Percentiles rank a stretch among this genome's conserved stretches.
Conservation (phyloP, 2,329 filamentous ascomycete genomes). For the Fusarium mundagurra region DNA sequence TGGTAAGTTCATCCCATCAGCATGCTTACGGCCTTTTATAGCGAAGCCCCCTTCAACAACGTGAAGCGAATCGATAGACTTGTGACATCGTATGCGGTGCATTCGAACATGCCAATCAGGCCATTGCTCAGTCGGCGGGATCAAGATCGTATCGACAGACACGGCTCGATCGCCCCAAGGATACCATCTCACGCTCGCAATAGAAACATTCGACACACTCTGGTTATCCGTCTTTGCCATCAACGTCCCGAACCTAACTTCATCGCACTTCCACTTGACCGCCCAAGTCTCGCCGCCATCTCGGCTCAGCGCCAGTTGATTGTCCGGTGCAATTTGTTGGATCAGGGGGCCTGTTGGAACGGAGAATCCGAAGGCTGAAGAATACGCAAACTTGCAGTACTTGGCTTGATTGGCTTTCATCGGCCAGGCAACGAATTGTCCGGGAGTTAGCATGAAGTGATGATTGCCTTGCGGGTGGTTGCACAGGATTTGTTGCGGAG, state of each 20-base stretch:
- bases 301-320: slow-evolving; percentile 42
- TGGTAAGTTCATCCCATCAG: slow-evolving; percentile 16
- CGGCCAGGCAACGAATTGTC: slow-evolving; percentile 51
- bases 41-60: slow-evolving; percentile 36
- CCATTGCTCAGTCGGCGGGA: slow-evolving; percentile 46
- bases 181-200: slow-evolving; percentile 29
- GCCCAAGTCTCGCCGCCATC: slow-evolving; percentile 47
- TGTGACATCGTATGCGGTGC: slow-evolving; percentile 27
- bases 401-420: slow-evolving; percentile 56
- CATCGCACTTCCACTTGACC: slow-evolving; percentile 43
- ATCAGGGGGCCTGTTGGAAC: slow-evolving; percentile 52
- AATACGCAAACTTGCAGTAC: slow-evolving; percentile 60
- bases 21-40: slow-evolving; percentile 2
- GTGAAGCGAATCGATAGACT: not conserved
- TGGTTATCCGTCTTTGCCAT: not conserved
- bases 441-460: slow-evolving; percentile 55
- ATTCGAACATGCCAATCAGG: slow-evolving; percentile 48
- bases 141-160: slow-evolving; percentile 40
- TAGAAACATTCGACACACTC: accelerated
- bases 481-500: slow-evolving; percentile 57
- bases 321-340: slow-evolving; percentile 50
- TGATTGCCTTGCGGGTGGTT: slow-evolving; percentile 47
- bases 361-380: slow-evolving; percentile 57
- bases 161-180: slow-evolving; percentile 44
- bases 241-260: not conserved